phyloP scores from a whole-genome alignment of 2,329 filamentous ascomycete genomes.

The Hypoxylon rubiginosum region DNA sequence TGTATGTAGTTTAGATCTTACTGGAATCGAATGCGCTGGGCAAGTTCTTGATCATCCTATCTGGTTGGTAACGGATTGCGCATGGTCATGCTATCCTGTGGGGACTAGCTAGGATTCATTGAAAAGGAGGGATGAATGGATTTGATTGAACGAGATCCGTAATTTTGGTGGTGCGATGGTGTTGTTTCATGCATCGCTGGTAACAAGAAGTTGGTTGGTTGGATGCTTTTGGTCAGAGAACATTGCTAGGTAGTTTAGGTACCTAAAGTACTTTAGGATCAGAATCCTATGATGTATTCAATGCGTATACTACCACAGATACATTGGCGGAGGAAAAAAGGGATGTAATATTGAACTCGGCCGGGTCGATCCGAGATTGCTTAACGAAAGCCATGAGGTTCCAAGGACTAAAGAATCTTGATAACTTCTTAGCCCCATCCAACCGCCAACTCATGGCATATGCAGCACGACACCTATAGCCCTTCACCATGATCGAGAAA shows the following conservation, averaged over 20 bases:
- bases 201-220: conserved; percentile 18
- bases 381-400: conserved; percentile 1
- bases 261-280: too few relatives aligned
- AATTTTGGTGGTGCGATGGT: conserved; percentile 40
- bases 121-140: conserved; percentile 13
- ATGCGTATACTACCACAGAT: too few relatives aligned
- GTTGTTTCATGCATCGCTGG: conserved; percentile 36
- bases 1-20: conserved; percentile 1
- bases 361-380: conserved; percentile 8
- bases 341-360: conserved; percentile 8
- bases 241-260: too few relatives aligned
- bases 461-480: conserved; percentile 18
- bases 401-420: neutral
- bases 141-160: conserved; percentile 27
- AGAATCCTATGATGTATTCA: neutral
- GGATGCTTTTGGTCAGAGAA: conserved; percentile 27
- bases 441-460: conserved; percentile 8
- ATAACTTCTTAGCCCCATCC: neutral
- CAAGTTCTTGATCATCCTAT: neutral
- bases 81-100: conserved; percentile 11
- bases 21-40: neutral
- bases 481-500: neutral
- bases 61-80: conserved; percentile 12
- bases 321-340: too few relatives aligned
- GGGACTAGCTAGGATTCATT: conserved; percentile 1